These are phyloP conservation scores for Verbascum thapsus DNA, from an alignment of 257 asterid species.

Conservation along the genomic window DNA sequence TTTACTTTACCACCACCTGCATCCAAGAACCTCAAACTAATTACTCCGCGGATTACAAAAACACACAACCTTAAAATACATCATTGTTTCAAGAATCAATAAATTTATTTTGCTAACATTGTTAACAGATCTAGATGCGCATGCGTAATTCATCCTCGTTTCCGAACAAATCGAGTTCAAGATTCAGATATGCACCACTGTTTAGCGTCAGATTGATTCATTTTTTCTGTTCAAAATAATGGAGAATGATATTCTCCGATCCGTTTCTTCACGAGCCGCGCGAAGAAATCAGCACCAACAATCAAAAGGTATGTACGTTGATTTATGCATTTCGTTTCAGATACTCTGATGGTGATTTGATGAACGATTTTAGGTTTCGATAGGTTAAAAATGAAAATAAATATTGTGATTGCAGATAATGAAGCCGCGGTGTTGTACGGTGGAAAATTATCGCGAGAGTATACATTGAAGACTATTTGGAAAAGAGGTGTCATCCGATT, in stretches of 20 bases:
- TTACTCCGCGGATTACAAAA: too few species aligned
- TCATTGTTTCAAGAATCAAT: conserved; percentile 19
- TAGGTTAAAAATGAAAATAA: too few species aligned
- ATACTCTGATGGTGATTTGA: not conserved
- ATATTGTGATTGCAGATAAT: conserved; percentile 39
- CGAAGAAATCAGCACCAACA: conserved; percentile 53
- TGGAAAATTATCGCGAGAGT: conserved; percentile 50
- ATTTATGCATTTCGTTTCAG: not conserved
- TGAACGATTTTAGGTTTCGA: conserved; percentile 20
- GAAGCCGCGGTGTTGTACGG: conserved; percentile 35
- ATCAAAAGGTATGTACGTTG: conserved; percentile 35
- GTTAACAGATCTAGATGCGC: conserved; percentile 26
- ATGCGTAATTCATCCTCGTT: not conserved
- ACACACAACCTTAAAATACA: too few species aligned
- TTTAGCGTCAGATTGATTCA: too few species aligned
- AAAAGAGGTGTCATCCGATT: conserved; percentile 62
- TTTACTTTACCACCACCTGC: conserved; percentile 2
- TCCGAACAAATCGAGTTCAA: not conserved
- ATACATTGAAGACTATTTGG: conserved; percentile 49
- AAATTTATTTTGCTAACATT: not conserved
- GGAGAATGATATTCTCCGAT: too few species aligned
- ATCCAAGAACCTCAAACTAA: conserved; percentile 15
- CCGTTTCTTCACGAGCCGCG: conserved; percentile 52
- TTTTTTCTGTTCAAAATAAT: conserved; percentile 34
- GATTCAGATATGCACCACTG: too few species aligned